phyloP scores from a whole-genome alignment of 352 stramenopile genomes.

The Phytophthora aleatoria region DNA sequence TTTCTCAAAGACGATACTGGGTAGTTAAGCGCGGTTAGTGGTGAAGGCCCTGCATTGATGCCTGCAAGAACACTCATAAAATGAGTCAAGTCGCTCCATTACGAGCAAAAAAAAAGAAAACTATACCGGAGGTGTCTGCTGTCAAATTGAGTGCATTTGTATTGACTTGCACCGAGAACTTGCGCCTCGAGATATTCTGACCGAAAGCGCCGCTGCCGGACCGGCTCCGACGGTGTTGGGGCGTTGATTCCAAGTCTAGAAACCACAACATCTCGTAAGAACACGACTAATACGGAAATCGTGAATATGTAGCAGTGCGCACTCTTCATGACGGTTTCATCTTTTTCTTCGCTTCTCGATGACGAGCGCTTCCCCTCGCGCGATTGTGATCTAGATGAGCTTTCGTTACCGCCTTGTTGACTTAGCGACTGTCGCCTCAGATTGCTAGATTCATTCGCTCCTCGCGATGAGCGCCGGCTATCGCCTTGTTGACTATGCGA shows the following conservation, averaged over 20 bases:
- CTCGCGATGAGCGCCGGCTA: neutral
- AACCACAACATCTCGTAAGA: neutral
- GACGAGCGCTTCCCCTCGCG: constrained; percentile 22
- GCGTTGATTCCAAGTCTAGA: constrained; percentile 9
- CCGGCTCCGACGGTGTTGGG: constrained; percentile 15
- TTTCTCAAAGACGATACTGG: constrained; percentile 17
- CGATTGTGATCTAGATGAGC: constrained; percentile 5
- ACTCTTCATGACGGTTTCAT: constrained; percentile 8
- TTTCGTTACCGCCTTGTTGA: constrained; percentile 1
- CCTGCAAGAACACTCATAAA: neutral
- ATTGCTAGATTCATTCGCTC: neutral
- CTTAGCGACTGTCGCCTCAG: constrained; percentile 8
- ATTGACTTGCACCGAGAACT: constrained; percentile 24
- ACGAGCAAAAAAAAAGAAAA: neutral
- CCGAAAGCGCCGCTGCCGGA: constrained; percentile 15
- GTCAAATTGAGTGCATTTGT: constrained; percentile 15
- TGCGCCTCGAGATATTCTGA: constrained; percentile 19
- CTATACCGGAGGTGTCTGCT: constrained; percentile 15
- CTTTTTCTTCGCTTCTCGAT: constrained; percentile 12
- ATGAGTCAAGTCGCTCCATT: neutral
- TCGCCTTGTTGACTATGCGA: constrained; percentile 1
- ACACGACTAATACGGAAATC: neutral
- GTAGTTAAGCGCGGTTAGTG: constrained; percentile 3
- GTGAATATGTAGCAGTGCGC: neutral
- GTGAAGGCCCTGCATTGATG: neutral